Evolutionary conservation across 192 early-diverging fungal species (phyloP).

Genomic region (Backusella morwellensis): DNA sequence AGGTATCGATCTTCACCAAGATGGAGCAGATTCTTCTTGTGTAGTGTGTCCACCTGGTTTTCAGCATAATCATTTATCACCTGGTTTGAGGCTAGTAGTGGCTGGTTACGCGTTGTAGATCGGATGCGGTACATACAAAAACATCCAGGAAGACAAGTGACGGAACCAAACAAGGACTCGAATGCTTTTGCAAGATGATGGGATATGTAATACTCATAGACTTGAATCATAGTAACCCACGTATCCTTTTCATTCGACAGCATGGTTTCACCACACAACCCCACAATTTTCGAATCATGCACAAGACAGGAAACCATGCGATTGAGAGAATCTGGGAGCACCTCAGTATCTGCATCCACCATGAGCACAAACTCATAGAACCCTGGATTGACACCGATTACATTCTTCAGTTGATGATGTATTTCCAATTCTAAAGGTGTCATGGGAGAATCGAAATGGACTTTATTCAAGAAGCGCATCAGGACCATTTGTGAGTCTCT

Average conservation of each 20-base stretch:
- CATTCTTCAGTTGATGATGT: constrained; percentile 83
- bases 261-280: constrained; percentile 94
- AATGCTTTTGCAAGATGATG: constrained; percentile 97
- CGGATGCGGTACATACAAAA: constrained; percentile 99
- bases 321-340: constrained; percentile 81
- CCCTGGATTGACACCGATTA: constrained; percentile 79
- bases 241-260: constrained; percentile 91
- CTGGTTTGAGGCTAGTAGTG: constrained; percentile 83
- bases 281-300: constrained; percentile 77
- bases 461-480: constrained; percentile 79
- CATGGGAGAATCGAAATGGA: constrained; percentile 78
- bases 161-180: constrained; percentile 95
- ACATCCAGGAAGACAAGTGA: constrained; percentile 97
- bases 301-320: constrained; percentile 82
- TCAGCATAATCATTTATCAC: constrained; percentile 94
- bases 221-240: constrained; percentile 98
- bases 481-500: constrained; percentile 84
- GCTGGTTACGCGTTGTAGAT: constrained; percentile 83
- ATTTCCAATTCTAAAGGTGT: constrained; percentile 77
- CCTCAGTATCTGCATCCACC: constrained; percentile 83
- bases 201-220: constrained; percentile 98
- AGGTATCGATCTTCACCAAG: constrained; percentile 99
- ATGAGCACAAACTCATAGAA: constrained; percentile 80
- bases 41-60: constrained; percentile 93
- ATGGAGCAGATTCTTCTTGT: constrained; percentile 98